These are phyloP conservation scores for Ganoderma resinaceum DNA, from an alignment of 1,284 basidiomycete species.

Conservation along the genomic window DNA sequence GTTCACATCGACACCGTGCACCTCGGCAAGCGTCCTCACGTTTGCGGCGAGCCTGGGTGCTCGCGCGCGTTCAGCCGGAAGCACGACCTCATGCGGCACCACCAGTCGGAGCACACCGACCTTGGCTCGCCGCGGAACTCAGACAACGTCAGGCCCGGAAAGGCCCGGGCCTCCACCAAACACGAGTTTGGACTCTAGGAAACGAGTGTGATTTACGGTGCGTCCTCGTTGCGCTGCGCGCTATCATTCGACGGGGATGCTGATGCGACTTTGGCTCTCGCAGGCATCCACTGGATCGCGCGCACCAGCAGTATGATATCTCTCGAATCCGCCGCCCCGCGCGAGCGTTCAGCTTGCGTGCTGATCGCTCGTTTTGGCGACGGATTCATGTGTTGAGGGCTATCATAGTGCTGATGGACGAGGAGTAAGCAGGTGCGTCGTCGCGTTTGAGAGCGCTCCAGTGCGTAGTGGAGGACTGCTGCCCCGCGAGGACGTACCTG, in stretches of 20 bases:
- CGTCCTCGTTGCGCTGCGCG: neutral
- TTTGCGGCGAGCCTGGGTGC: conserved; percentile 14
- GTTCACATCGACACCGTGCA: conserved; percentile 22
- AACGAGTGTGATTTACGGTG: conserved; percentile 15
- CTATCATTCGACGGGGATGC: neutral
- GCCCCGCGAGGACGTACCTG: neutral
- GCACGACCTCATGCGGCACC: conserved; percentile 24
- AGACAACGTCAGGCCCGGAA: neutral
- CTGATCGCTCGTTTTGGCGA: conserved; percentile 1
- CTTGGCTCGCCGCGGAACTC: conserved; percentile 23
- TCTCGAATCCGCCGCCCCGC: conserved; percentile 17
- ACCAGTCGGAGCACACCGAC: conserved; percentile 19
- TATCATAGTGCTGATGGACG: conserved; percentile 6
- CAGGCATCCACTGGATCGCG: conserved; percentile 6
- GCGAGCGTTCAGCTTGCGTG: neutral
- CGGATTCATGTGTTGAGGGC: neutral
- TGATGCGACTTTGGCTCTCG: neutral
- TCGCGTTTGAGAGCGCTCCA: neutral
- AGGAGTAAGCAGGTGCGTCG: neutral
- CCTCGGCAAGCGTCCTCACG: conserved; percentile 4
- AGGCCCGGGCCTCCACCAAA: neutral
- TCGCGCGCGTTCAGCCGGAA: conserved; percentile 16
- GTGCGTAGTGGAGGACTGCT: neutral
- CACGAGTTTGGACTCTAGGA: neutral
- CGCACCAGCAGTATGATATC: conserved; percentile 3